phyloP scores from a whole-genome alignment of 1,284 basidiomycete species.

The Trichosporon sp. region DNA sequence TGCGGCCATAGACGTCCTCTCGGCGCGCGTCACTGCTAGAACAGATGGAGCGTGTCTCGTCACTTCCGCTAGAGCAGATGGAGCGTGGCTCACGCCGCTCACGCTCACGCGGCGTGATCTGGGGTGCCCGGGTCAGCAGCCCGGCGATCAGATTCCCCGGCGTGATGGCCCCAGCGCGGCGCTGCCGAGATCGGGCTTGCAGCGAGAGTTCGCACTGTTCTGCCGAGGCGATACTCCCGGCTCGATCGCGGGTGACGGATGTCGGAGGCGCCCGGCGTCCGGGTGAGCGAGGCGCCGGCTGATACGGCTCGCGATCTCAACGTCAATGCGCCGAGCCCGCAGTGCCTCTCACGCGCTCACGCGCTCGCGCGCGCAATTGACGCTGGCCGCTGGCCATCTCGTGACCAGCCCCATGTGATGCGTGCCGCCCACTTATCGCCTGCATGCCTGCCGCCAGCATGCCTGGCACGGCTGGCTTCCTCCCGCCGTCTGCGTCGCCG shows the following conservation, averaged over 20 bases:
- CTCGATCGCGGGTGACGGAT: no score
- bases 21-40: neutral
- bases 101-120: neutral
- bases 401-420: constrained; percentile 3
- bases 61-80: no score
- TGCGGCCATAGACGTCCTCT: neutral
- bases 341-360: constrained; percentile 1
- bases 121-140: neutral
- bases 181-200: neutral
- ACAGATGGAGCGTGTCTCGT: neutral
- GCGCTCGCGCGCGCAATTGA: constrained; percentile 2
- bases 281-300: neutral
- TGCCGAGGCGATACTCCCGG: neutral
- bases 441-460: neutral
- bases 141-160: neutral
- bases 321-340: neutral
- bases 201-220: neutral
- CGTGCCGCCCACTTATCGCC: neutral
- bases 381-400: neutral
- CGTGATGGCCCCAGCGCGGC: neutral
- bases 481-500: neutral
- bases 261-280: neutral
- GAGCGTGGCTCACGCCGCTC: neutral
- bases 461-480: neutral
- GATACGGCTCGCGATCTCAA: neutral